Conservation (phyloP, 2,329 filamentous ascomycete species). For the Thermoascus crustaceus region DNA sequence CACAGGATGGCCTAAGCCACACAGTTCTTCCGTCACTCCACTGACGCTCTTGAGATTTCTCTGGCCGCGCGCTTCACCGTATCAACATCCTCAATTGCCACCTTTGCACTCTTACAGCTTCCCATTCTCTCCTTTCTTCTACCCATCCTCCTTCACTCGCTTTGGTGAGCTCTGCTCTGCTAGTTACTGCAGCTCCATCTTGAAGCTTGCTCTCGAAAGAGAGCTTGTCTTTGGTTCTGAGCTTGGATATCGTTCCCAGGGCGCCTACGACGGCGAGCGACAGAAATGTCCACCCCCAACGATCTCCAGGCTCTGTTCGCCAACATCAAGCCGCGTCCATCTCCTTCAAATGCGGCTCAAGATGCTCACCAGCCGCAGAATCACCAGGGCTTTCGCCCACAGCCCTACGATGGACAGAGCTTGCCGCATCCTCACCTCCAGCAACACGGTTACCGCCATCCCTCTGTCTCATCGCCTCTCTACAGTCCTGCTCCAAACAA, state of each 20-base stretch:
- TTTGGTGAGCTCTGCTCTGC: background rate
- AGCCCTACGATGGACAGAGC: constrained; percentile 23
- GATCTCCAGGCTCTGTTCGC: constrained; percentile 41
- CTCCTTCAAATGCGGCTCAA: constrained; percentile 24
- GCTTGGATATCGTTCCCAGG: constrained; percentile 15
- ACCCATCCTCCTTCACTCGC: background rate
- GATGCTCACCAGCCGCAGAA: constrained; percentile 23
- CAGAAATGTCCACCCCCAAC: constrained; percentile 41
- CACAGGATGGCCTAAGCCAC: too few species aligned
- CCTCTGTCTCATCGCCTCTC: constrained; percentile 51
- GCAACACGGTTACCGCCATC: constrained; percentile 42
- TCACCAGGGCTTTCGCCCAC: constrained; percentile 22
- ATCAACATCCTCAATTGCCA: background rate
- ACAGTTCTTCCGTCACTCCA: too few species aligned
- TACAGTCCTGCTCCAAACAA: constrained; percentile 48
- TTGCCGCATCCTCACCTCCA: constrained; percentile 23
- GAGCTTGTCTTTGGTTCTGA: constrained; percentile 1
- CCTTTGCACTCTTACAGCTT: background rate
- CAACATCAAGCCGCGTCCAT: constrained; percentile 36
- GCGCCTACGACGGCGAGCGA: constrained; percentile 25
- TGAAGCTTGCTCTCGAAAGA: constrained; percentile 5
- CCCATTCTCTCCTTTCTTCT: background rate
- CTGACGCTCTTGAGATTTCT: too few species aligned
- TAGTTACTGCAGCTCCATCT: background rate
- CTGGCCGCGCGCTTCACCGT: too few species aligned